These are phyloP conservation scores for Protea cynaroides DNA, from an alignment of 164 flowering plant species.

Conservation along the genomic window DNA sequence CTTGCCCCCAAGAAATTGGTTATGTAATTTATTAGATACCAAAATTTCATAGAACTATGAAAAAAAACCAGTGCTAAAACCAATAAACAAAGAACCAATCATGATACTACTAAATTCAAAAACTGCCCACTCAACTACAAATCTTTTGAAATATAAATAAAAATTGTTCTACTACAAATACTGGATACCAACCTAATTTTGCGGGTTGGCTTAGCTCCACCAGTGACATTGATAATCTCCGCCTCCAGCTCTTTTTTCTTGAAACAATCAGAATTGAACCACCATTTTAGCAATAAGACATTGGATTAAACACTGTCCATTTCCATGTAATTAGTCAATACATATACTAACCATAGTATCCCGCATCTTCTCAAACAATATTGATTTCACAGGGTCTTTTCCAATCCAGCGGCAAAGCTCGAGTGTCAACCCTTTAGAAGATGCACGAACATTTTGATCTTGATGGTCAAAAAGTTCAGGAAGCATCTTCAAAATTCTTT, in stretches of 20 bases:
- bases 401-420: slow-evolving; percentile 99
- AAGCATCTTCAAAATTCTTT: slow-evolving; percentile 90
- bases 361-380: slow-evolving; percentile 94
- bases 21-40: not conserved
- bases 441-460: slow-evolving; percentile 99
- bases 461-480: slow-evolving; percentile 99
- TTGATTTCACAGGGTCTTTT: slow-evolving; percentile 90
- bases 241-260: slow-evolving; percentile 99
- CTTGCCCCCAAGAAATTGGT: not conserved
- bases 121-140: too few species aligned
- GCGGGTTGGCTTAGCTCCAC: slow-evolving; percentile 76
- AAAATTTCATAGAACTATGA: too few species aligned
- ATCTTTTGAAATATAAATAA: not conserved
- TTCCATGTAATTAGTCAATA: not conserved
- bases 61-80: too few species aligned
- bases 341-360: slow-evolving; percentile 82
- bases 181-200: slow-evolving; percentile 61
- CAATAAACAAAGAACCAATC: not conserved
- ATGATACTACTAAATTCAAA: not conserved
- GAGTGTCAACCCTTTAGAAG: slow-evolving; percentile 93
- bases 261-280: slow-evolving; percentile 10
- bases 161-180: not conserved
- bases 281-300: not conserved
- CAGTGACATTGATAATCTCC: slow-evolving; percentile 90
- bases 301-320: not conserved